Conservation (phyloP, 192 early-diverging fungal genomes). For the Backusella luteola region DNA sequence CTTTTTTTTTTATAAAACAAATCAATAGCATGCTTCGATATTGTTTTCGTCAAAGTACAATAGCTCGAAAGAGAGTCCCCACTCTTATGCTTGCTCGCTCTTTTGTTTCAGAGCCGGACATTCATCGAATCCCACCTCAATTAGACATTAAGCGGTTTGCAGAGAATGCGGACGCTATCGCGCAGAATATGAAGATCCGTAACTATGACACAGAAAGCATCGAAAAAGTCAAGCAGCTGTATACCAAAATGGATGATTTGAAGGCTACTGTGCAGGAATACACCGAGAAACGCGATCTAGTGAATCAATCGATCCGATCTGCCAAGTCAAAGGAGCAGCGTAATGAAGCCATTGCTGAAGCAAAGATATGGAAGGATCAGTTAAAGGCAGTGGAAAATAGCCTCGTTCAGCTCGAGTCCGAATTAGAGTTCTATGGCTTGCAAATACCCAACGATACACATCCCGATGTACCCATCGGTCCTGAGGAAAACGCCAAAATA, state of each 20-base stretch:
- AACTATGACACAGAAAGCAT: constrained; percentile 22
- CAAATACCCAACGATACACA: constrained; percentile 82
- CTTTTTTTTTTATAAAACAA: neutral
- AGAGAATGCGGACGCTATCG: constrained; percentile 25
- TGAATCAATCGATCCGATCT: constrained; percentile 18
- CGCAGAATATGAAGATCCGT: constrained; percentile 26
- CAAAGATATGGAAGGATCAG: constrained; percentile 55
- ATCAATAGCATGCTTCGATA: neutral
- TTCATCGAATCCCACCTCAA: constrained; percentile 31
- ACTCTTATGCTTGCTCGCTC: neutral
- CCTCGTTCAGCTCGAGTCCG: constrained; percentile 47
- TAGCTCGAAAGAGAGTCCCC: neutral
- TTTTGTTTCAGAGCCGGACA: constrained; percentile 1
- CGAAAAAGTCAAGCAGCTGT: constrained; percentile 11
- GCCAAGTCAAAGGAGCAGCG: constrained; percentile 32
- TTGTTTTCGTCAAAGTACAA: neutral
- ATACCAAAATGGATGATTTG: neutral
- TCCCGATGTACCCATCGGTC: constrained; percentile 70
- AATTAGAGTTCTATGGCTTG: constrained; percentile 60
- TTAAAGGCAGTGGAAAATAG: constrained; percentile 52
- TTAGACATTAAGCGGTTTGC: constrained; percentile 28
- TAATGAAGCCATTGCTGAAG: constrained; percentile 45
- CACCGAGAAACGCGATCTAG: constrained; percentile 17
- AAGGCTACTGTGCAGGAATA: constrained; percentile 8
- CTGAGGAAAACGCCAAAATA: constrained; percentile 61